Conservation (phyloP, 495 filamentous ascomycete genomes). For the Lasiosphaeria miniovina region DNA sequence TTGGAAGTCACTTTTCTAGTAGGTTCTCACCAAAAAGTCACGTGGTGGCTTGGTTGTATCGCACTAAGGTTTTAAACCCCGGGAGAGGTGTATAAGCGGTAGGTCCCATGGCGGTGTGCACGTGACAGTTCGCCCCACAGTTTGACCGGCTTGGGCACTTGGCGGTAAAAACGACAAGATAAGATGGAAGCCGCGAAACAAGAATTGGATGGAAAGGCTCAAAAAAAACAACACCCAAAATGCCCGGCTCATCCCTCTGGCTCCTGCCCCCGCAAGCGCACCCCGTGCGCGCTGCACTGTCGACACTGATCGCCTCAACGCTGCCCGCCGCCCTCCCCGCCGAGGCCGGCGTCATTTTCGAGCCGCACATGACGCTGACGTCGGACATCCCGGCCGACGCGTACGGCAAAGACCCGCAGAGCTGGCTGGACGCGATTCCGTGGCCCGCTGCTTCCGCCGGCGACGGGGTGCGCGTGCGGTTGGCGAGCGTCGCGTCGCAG, state of each 20-base stretch:
- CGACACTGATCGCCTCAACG: constrained; percentile 22
- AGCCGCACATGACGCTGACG: constrained; percentile 33
- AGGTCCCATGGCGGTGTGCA: no score
- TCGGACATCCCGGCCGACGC: constrained; percentile 17
- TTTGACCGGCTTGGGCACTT: no score
- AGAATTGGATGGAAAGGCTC: no score
- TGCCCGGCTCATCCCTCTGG: constrained; percentile 34
- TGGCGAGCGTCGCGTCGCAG: constrained; percentile 20
- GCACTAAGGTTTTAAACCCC: no score
- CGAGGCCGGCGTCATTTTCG: constrained; percentile 20
- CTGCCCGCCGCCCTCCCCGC: constrained; percentile 26
- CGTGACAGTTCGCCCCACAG: no score
- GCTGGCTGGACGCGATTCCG: constrained; percentile 25
- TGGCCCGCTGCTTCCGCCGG: constrained; percentile 1
- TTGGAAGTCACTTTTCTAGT: no score
- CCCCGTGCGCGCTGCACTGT: constrained; percentile 23
- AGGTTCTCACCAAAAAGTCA: no score
- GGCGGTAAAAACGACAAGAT: no score
- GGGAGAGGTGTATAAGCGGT: no score
- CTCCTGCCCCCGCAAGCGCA: constrained; percentile 26
- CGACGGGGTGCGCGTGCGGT: constrained; percentile 16
- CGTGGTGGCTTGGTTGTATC: no score
- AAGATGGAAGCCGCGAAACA: no score
- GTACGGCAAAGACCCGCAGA: constrained; percentile 24
- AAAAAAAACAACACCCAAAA: constrained; percentile 5